A percentile compares a stretch with the other conserved stretches of the same genome.
Conservation (phyloP, 2,329 filamentous ascomycete genomes). For the Epichloe hybrida region DNA sequence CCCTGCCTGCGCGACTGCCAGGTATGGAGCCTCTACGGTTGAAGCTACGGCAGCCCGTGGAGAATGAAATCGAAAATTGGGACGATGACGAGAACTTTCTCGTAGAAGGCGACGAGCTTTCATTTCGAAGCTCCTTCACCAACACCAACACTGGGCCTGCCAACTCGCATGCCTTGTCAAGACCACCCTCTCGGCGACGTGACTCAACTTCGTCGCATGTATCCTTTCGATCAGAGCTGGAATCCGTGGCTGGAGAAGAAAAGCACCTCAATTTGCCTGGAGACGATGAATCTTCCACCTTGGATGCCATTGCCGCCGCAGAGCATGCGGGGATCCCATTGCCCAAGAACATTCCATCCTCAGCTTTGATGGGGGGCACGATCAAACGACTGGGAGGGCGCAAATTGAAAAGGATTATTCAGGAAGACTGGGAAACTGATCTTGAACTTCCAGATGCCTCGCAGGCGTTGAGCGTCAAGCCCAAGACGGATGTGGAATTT, state of each 20-base stretch:
- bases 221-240: constrained; percentile 72
- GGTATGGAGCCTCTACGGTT: constrained; percentile 42
- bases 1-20: constrained; percentile 7
- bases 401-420: constrained; percentile 57
- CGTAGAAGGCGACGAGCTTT: constrained; percentile 54
- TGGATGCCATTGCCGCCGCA: constrained; percentile 77
- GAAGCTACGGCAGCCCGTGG: constrained; percentile 39
- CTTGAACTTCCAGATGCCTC: constrained; percentile 51
- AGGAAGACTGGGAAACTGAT: constrained; percentile 74
- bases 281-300: constrained; percentile 71
- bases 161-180: constrained; percentile 4
- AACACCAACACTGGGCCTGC: constrained; percentile 17
- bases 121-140: constrained; percentile 37
- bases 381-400: constrained; percentile 78
- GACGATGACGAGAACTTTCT: constrained; percentile 60
- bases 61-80: constrained; percentile 60
- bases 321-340: constrained; percentile 85
- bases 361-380: constrained; percentile 84
- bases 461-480: constrained; percentile 51
- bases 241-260: constrained; percentile 64
- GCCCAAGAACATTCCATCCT: constrained; percentile 72
- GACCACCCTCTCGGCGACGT: constrained; percentile 36
- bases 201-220: constrained; percentile 71
- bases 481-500: constrained; percentile 44
- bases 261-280: constrained; percentile 75